These are phyloP conservation scores for Urochloa ruziziensis DNA, from an alignment of 176 grass and related monocot species.

Conservation along the genomic window DNA sequence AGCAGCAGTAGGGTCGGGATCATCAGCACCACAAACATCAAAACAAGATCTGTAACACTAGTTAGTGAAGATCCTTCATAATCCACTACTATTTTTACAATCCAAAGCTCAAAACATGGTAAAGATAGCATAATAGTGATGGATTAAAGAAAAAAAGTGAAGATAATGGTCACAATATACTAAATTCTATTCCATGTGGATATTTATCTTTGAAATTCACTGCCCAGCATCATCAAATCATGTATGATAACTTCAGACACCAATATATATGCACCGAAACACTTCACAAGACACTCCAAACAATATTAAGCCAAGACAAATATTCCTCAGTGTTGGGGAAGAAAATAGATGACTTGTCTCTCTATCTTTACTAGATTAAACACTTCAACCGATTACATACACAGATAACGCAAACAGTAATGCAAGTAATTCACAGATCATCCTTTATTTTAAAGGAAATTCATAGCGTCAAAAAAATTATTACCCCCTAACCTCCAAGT, in stretches of 20 bases:
- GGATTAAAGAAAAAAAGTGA: not conserved
- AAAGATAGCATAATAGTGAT: not conserved
- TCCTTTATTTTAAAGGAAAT: not conserved
- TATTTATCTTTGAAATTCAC: not conserved
- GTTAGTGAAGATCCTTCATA: conserved; percentile 30
- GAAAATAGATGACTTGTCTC: not conserved
- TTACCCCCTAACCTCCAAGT: not conserved
- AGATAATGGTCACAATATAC: not conserved
- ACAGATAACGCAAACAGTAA: not conserved
- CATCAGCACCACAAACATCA: conserved; percentile 71
- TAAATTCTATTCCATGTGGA: not conserved
- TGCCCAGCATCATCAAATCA: not conserved
- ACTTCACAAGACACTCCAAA: not conserved
- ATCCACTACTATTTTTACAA: conserved; percentile 21
- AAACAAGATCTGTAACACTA: conserved; percentile 78
- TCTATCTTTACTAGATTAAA: not conserved
- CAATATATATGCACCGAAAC: conserved; percentile 21
- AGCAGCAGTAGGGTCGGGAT: conserved; percentile 31
- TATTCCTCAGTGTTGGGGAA: not conserved
- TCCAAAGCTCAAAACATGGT: conserved; percentile 16
- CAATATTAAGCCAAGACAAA: not conserved
- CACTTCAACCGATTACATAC: not conserved
- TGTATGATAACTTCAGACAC: not conserved
- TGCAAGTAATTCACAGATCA: not conserved
- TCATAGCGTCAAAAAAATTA: not conserved